Evolutionary conservation across 176 grass and related monocot species (phyloP), one percentile per base, ranked within the genome.

Genomic region (Hyparrhenia diplandra): DNA sequence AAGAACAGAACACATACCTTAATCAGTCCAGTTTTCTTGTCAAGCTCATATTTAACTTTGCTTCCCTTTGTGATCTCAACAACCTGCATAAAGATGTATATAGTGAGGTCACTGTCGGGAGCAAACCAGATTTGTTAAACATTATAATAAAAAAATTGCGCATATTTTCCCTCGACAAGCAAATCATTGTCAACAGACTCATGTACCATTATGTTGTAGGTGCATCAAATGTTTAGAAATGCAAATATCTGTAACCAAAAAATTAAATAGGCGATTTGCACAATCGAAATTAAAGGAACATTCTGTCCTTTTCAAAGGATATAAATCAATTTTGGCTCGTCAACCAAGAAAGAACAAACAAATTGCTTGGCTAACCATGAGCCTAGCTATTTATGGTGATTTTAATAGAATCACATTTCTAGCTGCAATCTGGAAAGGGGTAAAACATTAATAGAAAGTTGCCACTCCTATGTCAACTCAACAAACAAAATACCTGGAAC

Each of bases 31-130:
- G 91, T 93, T 85, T 93, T 93, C 73, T 93, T 93, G 82, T 93
- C 91, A 83, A 93, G 91, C 75, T 93, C 91, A 80, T 93, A 93
- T 76, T 93, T 93, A 25, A 93, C 87, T 93, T 93, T 90, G 58
- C 91, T 93, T 81, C 91, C 91, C 75, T 93, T 93, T 8, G 91
- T 87, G 82, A 90, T 93, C 91, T 93, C 87, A 77, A 93, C 87
- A 67, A 93, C 91, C 91, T 93, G 58, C 62, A 79, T 39, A 31
- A 17, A 46, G 18, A 34, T 31, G 27, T 21, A 72, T 12, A 28
- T 13, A 70, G 17, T 79, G 36, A 7, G 34, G 0, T 25, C 29
- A 78, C 8, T 35, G 16, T 61, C 13, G 34, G 21, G 27, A 70
- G 74, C 35, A 2, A 55, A 69, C 29, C 73, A 79, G 27, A 25